Percentiles rank a stretch among this genome's conserved stretches.
Evolutionary conservation across 2,329 filamentous ascomycete genomes (phyloP).

Genomic region (Colletotrichum lupini): DNA sequence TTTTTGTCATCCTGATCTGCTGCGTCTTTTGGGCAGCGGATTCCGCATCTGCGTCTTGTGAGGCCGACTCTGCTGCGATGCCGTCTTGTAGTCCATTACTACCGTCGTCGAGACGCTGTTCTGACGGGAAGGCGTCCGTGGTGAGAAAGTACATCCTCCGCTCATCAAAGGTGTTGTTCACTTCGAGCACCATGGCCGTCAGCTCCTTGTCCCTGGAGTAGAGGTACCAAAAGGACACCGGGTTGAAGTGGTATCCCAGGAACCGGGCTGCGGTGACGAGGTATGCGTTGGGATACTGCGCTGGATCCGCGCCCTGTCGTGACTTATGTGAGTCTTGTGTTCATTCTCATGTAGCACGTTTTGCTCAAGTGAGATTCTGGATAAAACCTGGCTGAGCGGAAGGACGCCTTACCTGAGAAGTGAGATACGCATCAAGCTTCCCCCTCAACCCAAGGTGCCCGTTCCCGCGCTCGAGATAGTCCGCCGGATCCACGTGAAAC

Average conservation of each 20-base stretch:
- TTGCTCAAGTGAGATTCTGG: background rate
- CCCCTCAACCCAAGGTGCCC: slow-evolving; percentile 65
- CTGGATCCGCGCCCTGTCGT: slow-evolving; percentile 65
- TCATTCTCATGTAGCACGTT: background rate
- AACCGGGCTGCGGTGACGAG: slow-evolving; percentile 77
- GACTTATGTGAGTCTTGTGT: slow-evolving; percentile 30
- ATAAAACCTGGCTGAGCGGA: background rate
- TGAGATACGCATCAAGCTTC: slow-evolving; percentile 72
- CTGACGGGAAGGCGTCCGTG: slow-evolving; percentile 43
- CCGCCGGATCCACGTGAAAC: slow-evolving; percentile 68
- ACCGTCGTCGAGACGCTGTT: slow-evolving; percentile 25
- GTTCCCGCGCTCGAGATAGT: slow-evolving; percentile 70
- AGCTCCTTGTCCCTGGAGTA: slow-evolving; percentile 70
- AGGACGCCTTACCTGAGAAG: slow-evolving; percentile 58
- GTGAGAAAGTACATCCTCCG: slow-evolving; percentile 73
- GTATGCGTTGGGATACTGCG: slow-evolving; percentile 74
- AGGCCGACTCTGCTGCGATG: slow-evolving; percentile 3
- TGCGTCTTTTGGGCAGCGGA: slow-evolving; percentile 33
- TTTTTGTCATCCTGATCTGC: slow-evolving; percentile 55
- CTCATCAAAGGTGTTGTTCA: slow-evolving; percentile 83
- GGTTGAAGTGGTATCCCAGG: slow-evolving; percentile 78
- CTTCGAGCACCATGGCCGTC: slow-evolving; percentile 75
- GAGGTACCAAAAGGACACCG: slow-evolving; percentile 83
- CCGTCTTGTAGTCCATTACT: background rate
- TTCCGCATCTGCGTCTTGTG: slow-evolving; percentile 25